These are phyloP conservation scores for Fusarium xyrophilum DNA, from an alignment of 2,329 filamentous ascomycete species.

Conservation along the genomic window DNA sequence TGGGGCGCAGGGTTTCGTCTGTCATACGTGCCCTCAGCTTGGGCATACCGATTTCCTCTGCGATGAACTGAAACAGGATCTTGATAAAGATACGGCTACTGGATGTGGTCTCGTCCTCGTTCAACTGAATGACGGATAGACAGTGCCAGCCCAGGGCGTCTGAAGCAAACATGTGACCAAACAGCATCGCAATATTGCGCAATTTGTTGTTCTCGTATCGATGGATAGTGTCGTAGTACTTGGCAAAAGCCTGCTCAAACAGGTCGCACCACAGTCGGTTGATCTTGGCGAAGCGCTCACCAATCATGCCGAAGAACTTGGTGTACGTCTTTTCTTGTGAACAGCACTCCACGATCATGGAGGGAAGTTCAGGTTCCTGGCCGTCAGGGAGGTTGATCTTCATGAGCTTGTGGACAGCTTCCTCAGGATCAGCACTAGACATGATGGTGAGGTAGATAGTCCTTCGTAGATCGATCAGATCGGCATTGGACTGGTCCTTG, in stretches of 20 bases:
- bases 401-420: slow-evolving; percentile 97
- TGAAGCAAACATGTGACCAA: slow-evolving; percentile 86
- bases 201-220: slow-evolving; percentile 95
- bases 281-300: slow-evolving; percentile 93
- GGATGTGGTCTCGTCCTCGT: slow-evolving; percentile 95
- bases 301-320: slow-evolving; percentile 95
- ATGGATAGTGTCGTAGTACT: slow-evolving; percentile 97
- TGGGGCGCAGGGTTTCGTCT: slow-evolving; percentile 79
- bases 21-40: slow-evolving; percentile 78
- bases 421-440: slow-evolving; percentile 94
- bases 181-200: slow-evolving; percentile 93
- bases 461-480: slow-evolving; percentile 89
- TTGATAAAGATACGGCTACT: slow-evolving; percentile 98
- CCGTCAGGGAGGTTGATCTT: slow-evolving; percentile 87
- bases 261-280: slow-evolving; percentile 94
- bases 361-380: slow-evolving; percentile 87
- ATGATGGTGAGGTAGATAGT: slow-evolving; percentile 98
- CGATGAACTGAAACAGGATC: slow-evolving; percentile 92
- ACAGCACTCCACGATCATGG: slow-evolving; percentile 97
- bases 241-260: slow-evolving; percentile 87
- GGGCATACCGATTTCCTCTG: slow-evolving; percentile 83
- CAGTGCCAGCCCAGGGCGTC: slow-evolving; percentile 95
- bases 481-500: slow-evolving; percentile 96
- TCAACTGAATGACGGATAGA: slow-evolving; percentile 83
- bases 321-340: slow-evolving; percentile 96